A percentile compares a stretch with the other conserved stretches of the same genome.
Evolutionary conservation across 2,329 filamentous ascomycete genomes (phyloP).

Genomic region (Aspergillus quadrilineatus): DNA sequence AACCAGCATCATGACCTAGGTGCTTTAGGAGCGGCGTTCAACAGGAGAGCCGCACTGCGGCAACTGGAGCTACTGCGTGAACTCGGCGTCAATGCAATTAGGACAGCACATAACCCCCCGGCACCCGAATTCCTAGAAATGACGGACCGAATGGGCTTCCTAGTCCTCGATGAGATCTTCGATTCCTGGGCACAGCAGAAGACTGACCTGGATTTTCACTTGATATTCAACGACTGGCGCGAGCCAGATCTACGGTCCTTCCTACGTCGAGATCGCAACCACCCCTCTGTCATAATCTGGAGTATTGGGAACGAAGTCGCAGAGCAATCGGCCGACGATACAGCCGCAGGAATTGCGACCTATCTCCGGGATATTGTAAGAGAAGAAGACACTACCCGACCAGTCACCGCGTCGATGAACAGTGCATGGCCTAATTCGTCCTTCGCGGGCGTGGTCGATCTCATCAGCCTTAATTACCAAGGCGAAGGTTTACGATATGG

Average conservation of each 20-base stretch:
- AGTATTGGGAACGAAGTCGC: slow-evolving; percentile 9
- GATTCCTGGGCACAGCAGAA: background rate
- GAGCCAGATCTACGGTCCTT: slow-evolving; percentile 9
- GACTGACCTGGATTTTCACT: background rate
- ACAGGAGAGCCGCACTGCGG: background rate
- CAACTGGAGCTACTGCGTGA: slow-evolving; percentile 5
- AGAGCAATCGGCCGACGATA: background rate
- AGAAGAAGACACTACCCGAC: background rate
- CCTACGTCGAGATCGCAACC: slow-evolving; percentile 6
- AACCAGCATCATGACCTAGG: slow-evolving; percentile 11
- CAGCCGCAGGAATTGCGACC: background rate
- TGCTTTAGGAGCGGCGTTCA: background rate
- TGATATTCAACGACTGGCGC: slow-evolving; percentile 10
- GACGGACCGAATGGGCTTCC: slow-evolving; percentile 7
- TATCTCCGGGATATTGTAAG: background rate
- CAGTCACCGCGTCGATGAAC: background rate
- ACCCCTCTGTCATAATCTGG: slow-evolving; percentile 8
- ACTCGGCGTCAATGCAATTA: slow-evolving; percentile 4
- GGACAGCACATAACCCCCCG: slow-evolving; percentile 9
- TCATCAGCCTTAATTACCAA: slow-evolving; percentile 12
- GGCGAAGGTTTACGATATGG: slow-evolving; percentile 6
- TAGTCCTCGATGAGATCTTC: slow-evolving; percentile 9
- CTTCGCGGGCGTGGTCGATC: background rate
- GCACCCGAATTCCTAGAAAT: slow-evolving; percentile 3
- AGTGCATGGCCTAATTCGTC: background rate